These are phyloP conservation scores for Stephania japonica DNA, from an alignment of 164 flowering plant species.

Conservation along the genomic window DNA sequence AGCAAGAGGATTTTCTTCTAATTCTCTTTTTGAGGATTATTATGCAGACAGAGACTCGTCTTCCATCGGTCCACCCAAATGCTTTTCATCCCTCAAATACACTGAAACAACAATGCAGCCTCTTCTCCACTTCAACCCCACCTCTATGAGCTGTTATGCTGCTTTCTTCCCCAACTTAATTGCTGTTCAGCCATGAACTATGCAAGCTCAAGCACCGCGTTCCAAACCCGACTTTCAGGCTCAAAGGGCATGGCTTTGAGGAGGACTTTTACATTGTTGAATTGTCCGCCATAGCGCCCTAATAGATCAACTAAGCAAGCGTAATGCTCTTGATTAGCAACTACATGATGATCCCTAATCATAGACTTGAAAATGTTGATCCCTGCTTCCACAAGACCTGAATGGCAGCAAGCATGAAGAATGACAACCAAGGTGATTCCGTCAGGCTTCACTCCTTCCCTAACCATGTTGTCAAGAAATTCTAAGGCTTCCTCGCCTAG, in stretches of 20 bases:
- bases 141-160: conserved; percentile 45
- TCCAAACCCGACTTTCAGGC: conserved; percentile 50
- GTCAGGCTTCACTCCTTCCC: conserved; percentile 41
- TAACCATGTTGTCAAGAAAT: conserved; percentile 44
- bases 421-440: conserved; percentile 45
- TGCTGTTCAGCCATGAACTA: conserved; percentile 50
- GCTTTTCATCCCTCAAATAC: conserved; percentile 38
- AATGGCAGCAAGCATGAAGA: conserved; percentile 58
- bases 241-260: conserved; percentile 42
- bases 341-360: conserved; percentile 32
- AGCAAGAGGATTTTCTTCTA: no score
- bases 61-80: conserved; percentile 38
- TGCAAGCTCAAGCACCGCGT: conserved; percentile 51
- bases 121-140: conserved; percentile 46
- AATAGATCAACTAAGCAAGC: conserved; percentile 63
- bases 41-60: no score
- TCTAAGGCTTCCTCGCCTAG: conserved; percentile 41
- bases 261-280: conserved; percentile 33
- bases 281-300: conserved; percentile 55
- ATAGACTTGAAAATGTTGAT: conserved; percentile 40
- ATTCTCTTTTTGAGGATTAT: no score
- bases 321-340: conserved; percentile 57
- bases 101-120: conserved; percentile 36
- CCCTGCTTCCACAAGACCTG: conserved; percentile 61
- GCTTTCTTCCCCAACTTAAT: conserved; percentile 46